Conservation (phyloP, 495 filamentous ascomycete genomes). For the Penicillium silybi region DNA sequence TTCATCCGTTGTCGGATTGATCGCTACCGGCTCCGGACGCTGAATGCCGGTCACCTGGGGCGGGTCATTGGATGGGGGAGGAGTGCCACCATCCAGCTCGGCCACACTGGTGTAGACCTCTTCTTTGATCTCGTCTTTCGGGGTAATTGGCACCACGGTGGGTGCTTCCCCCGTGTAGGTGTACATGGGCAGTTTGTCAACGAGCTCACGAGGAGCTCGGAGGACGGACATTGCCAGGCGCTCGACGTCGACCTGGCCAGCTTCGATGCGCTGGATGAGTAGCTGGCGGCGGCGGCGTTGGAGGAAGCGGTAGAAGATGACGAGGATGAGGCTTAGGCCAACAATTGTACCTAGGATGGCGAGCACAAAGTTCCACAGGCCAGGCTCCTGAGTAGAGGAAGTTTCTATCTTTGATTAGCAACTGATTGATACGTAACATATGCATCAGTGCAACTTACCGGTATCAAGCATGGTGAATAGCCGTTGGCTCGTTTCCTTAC, state of each 20-base stretch:
- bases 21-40: constrained; percentile 17
- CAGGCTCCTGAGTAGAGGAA: constrained; percentile 41
- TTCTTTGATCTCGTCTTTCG: constrained; percentile 1
- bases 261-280: constrained; percentile 64
- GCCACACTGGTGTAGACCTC: constrained; percentile 4
- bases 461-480: constrained; percentile 62
- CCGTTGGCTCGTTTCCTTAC: constrained; percentile 47
- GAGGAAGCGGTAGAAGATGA: constrained; percentile 67
- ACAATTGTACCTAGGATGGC: constrained; percentile 75
- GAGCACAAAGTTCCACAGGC: constrained; percentile 79
- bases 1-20: background rate
- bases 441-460: constrained; percentile 34
- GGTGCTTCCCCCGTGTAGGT: constrained; percentile 54
- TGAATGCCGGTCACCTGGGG: constrained; percentile 4
- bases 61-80: background rate
- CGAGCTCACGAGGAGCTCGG: constrained; percentile 62
- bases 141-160: background rate
- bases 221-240: constrained; percentile 71
- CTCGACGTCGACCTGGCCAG: constrained; percentile 78
- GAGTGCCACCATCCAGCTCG: constrained; percentile 4
- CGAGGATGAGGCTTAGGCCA: constrained; percentile 58
- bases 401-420: background rate
- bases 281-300: constrained; percentile 61
- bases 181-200: constrained; percentile 70
- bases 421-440: background rate